Evolutionary conservation across 441 rosid genomes (phyloP).

Genomic region (Arabidopsis lyrata): DNA sequence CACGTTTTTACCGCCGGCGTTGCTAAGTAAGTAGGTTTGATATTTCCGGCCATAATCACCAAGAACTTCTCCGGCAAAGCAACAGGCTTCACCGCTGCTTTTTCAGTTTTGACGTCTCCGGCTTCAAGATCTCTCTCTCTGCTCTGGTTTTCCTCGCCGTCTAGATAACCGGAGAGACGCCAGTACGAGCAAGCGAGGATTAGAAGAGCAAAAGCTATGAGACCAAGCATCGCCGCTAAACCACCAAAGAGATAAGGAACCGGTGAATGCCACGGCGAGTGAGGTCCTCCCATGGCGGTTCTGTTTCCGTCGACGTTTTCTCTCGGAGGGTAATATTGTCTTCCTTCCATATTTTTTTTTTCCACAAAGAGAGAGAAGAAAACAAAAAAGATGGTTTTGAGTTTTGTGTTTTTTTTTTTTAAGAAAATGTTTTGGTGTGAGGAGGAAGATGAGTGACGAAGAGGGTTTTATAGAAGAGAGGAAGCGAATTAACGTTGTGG

Average conservation of each 20-base stretch:
- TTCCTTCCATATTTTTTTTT: constrained; percentile 49
- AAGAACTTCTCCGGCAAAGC: constrained; percentile 62
- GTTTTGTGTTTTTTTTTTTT: background rate
- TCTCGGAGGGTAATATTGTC: constrained; percentile 47
- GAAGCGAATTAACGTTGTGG: constrained; percentile 33
- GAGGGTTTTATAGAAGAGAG: constrained; percentile 40
- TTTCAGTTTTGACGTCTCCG: constrained; percentile 51
- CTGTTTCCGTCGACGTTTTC: constrained; percentile 39
- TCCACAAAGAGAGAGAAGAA: background rate
- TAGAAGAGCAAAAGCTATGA: constrained; percentile 85
- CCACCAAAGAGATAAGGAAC: constrained; percentile 96
- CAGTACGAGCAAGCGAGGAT: constrained; percentile 95
- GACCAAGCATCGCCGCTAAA: constrained; percentile 91
- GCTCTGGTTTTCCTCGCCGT: constrained; percentile 45
- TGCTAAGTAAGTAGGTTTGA: constrained; percentile 82
- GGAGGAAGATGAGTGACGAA: constrained; percentile 38
- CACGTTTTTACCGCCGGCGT: constrained; percentile 63
- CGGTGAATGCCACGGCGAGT: constrained; percentile 94
- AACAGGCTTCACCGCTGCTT: constrained; percentile 41
- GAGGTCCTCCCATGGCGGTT: constrained; percentile 39
- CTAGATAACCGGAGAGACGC: constrained; percentile 85
- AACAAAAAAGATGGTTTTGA: background rate
- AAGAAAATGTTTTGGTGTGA: constrained; percentile 34
- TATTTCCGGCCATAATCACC: constrained; percentile 93
- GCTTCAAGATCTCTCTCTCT: constrained; percentile 61